These are phyloP conservation scores for Colletotrichum sp. DNA, from an alignment of 2,329 filamentous ascomycete species.

Conservation along the genomic window DNA sequence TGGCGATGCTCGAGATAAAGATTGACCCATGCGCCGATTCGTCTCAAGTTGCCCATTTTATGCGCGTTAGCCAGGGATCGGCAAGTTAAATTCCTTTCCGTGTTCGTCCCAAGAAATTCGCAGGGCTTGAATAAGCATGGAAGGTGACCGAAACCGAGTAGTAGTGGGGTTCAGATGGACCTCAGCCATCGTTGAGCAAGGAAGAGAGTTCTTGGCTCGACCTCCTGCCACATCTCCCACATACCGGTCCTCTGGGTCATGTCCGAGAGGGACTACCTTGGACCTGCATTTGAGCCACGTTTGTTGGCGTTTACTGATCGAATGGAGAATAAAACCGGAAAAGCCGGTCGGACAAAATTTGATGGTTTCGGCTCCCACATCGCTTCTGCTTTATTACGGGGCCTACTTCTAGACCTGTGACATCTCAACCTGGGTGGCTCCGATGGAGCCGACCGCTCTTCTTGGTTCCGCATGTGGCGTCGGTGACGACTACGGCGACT, in stretches of 20 bases:
- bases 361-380: background rate
- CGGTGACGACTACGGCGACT: background rate
- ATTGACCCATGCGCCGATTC: background rate
- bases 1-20: constrained; percentile 3
- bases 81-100: background rate
- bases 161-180: background rate
- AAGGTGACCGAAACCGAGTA: background rate
- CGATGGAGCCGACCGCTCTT: background rate
- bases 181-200: background rate
- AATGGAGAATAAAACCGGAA: background rate
- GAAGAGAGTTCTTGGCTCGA: background rate
- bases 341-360: background rate
- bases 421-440: background rate
- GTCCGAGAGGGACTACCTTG: background rate
- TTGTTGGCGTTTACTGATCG: background rate
- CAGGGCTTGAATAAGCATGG: background rate
- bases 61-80: background rate
- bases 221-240: background rate
- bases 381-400: background rate
- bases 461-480: background rate
- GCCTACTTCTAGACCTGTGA: background rate
- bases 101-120: constrained; percentile 1
- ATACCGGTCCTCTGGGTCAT: background rate
- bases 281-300: background rate
- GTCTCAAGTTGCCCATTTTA: background rate